Conservation (phyloP, 2,329 filamentous ascomycete genomes). For the Xylaria sp. region DNA sequence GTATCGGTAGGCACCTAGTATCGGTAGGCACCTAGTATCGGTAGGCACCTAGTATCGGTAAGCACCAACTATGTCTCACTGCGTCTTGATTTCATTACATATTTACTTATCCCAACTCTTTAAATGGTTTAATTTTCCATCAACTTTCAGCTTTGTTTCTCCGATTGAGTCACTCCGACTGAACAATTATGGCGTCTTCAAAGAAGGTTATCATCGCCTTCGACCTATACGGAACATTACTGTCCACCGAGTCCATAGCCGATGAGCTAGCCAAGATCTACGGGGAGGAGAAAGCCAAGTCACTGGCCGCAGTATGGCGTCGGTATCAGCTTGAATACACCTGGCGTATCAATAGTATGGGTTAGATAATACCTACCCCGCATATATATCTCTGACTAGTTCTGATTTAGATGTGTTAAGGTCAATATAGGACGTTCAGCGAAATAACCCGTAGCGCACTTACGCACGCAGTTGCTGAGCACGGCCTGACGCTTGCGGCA, state of each 20-base stretch:
- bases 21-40: neutral
- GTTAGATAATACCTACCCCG: constrained; percentile 54
- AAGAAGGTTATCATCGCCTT: constrained; percentile 68
- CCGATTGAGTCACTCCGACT: constrained; percentile 33
- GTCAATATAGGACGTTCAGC: constrained; percentile 69
- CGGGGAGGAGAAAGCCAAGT: constrained; percentile 64
- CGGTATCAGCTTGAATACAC: constrained; percentile 81
- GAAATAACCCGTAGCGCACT: constrained; percentile 71
- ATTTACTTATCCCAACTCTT: neutral
- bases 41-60: neutral
- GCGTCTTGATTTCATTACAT: neutral
- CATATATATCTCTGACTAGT: neutral
- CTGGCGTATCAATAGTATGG: constrained; percentile 80
- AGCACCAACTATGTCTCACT: no score
- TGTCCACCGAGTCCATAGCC: constrained; percentile 76
- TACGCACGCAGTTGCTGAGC: constrained; percentile 70
- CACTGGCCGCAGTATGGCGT: constrained; percentile 70
- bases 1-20: neutral
- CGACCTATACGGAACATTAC: constrained; percentile 78
- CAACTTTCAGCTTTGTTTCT: constrained; percentile 4
- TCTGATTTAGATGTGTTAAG: constrained; percentile 53
- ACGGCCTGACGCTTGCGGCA: constrained; percentile 56
- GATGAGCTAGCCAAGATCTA: constrained; percentile 66
- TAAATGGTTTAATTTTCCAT: neutral
- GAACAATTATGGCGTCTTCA: constrained; percentile 30